A percentile compares a stretch with the other conserved stretches of the same genome.
Evolutionary conservation across 1,284 basidiomycete species (phyloP).

Genomic region (Trametes sp.): DNA sequence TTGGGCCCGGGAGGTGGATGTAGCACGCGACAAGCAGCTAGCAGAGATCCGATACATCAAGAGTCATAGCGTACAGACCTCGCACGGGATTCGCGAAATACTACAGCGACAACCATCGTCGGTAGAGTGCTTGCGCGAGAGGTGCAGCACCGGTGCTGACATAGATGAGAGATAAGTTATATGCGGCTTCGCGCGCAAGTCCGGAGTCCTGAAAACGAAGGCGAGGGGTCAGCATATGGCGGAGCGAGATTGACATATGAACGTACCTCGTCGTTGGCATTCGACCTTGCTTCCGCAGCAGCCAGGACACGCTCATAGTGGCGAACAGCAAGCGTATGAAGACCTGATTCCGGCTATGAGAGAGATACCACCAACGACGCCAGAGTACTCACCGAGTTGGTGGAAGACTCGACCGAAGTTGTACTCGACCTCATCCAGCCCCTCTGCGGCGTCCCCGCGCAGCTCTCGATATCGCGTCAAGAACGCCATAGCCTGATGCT

Average conservation of each 20-base stretch:
- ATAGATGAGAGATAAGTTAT: constrained; percentile 88
- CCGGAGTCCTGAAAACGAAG: constrained; percentile 46
- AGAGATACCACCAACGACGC: background rate
- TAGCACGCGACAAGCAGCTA: too few relatives aligned
- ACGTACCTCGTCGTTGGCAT: constrained; percentile 35
- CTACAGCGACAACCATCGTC: constrained; percentile 72
- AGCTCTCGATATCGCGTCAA: constrained; percentile 77
- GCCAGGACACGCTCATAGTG: constrained; percentile 85
- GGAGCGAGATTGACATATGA: background rate
- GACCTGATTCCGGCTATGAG: constrained; percentile 53
- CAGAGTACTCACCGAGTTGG: constrained; percentile 71
- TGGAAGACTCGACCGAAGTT: constrained; percentile 94
- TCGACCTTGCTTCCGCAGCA: constrained; percentile 53
- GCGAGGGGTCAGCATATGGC: background rate
- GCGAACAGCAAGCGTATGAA: constrained; percentile 80
- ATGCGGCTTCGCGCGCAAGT: constrained; percentile 79
- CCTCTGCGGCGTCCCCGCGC: constrained; percentile 52
- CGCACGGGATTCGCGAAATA: background rate
- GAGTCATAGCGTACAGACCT: background rate
- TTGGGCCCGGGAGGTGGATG: background rate
- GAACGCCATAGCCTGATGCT: constrained; percentile 79
- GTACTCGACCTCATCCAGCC: constrained; percentile 83
- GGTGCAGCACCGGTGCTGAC: constrained; percentile 77
- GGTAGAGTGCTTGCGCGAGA: constrained; percentile 70
- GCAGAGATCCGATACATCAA: background rate